Evolutionary conservation across 2,329 filamentous ascomycete genomes (phyloP), one percentile per base, ranked within the genome.

Genomic region (Aspergillus pseudoglaucus): DNA sequence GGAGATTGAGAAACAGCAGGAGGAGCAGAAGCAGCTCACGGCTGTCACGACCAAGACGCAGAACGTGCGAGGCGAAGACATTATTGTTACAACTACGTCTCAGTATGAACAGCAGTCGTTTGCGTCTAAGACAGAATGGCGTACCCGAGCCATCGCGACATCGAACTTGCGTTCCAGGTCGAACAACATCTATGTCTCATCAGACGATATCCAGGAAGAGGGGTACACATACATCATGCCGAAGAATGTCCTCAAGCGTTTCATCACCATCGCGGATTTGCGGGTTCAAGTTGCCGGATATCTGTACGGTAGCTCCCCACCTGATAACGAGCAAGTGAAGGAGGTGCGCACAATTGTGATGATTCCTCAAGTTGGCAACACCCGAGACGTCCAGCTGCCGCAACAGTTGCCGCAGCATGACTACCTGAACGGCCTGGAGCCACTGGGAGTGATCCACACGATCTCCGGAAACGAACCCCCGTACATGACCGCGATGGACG

Each of bases 171-270:
- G 91, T 41, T 96, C 90, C 42, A 80, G 93, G 56, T 83, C 93
- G 44, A 98, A 97, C 79, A 96, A 98, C 71, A 95, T 98, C 62
- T 98, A 97, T 69, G 94, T 98, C 59, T 95, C 93, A 6, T 93
- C 90, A 0, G 90, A 96, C 46, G 93, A 97, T 65, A 87, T 91
- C 56, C 87, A 90, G 46, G 82, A 93, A 54, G 90, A 95, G 51
- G 88, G 90, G 35, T 86, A 88, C 64, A 98, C 91, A 1, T 98
- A 97, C 62, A 88, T 98, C 61, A 96, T 98, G 88, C 93, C 93
- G 1, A 98, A 97, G 81, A 98, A 98, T 68, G 85, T 98, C 43
- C 80, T 98, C 61, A 96, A 95, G 79, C 88, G 89, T 55, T 98
- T 98, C 77, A 97, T 98, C 73, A 93, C 88, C 20, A 94, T 98